These are phyloP conservation scores for Podila epigama DNA, from an alignment of 192 early-diverging fungal species.

Conservation along the genomic window DNA sequence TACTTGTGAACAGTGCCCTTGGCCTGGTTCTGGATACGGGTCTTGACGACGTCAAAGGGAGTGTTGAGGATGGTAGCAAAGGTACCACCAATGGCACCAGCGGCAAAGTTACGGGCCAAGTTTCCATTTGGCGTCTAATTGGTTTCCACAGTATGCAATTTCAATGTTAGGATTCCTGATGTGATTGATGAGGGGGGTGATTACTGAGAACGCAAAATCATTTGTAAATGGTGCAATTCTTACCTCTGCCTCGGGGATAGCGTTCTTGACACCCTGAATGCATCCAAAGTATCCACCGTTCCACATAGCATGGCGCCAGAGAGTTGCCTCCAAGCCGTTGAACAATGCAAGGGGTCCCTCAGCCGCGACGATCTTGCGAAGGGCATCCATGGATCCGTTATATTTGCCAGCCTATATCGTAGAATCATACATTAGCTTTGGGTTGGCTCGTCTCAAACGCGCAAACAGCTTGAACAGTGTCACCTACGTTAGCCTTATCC, in stretches of 20 bases:
- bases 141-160: background rate
- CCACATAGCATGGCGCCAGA: slow-evolving; percentile 95
- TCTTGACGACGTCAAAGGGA: slow-evolving; percentile 97
- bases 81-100: slow-evolving; percentile 92
- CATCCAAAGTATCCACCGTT: slow-evolving; percentile 97
- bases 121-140: slow-evolving; percentile 72
- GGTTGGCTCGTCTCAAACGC: background rate
- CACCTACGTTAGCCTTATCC: slow-evolving; percentile 81
- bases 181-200: background rate
- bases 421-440: background rate
- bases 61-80: slow-evolving; percentile 94
- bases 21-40: slow-evolving; percentile 88
- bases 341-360: slow-evolving; percentile 87
- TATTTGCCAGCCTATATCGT: slow-evolving; percentile 78
- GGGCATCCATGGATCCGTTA: slow-evolving; percentile 78
- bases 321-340: slow-evolving; percentile 92
- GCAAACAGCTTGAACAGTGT: background rate
- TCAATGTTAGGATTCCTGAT: background rate
- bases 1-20: slow-evolving; percentile 79
- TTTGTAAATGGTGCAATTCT: background rate
- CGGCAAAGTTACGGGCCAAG: slow-evolving; percentile 86
- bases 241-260: slow-evolving; percentile 81
- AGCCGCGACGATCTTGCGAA: slow-evolving; percentile 78
- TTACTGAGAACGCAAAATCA: background rate
- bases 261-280: slow-evolving; percentile 72